phyloP scores from a whole-genome alignment of 495 filamentous ascomycete genomes.

The Melanomma pulvis-pyrius region DNA sequence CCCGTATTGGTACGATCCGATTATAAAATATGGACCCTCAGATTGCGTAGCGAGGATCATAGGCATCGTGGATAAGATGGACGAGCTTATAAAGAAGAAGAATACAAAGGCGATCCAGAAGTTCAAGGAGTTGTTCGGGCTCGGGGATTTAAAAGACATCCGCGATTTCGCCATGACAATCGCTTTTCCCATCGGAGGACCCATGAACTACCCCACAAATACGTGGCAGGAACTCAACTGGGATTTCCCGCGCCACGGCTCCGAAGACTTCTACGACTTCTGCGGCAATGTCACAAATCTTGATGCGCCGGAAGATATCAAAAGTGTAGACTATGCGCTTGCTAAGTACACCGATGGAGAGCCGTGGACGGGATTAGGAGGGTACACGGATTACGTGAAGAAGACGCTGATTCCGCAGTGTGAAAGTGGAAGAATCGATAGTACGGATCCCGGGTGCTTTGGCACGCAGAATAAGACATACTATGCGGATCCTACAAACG shows the following conservation, averaged over 20 bases:
- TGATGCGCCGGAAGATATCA: conserved; percentile 48
- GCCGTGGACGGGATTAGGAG: conserved; percentile 53
- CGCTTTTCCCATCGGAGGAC: conserved; percentile 43
- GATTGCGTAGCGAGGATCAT: conserved; percentile 61
- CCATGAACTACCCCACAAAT: conserved; percentile 51
- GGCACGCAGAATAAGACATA: conserved; percentile 49
- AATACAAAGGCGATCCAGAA: conserved; percentile 50
- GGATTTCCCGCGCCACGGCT: conserved; percentile 40
- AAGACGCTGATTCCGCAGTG: conserved; percentile 48
- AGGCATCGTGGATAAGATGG: conserved; percentile 65
- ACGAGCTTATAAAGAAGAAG: conserved; percentile 54
- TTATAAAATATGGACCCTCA: conserved; percentile 59
- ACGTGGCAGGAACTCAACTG: conserved; percentile 58
- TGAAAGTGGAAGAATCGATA: conserved; percentile 48
- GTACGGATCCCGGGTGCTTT: conserved; percentile 46
- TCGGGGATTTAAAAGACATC: conserved; percentile 58
- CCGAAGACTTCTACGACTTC: conserved; percentile 54
- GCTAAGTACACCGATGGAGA: conserved; percentile 52
- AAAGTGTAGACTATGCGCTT: conserved; percentile 48
- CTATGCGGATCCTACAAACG: conserved; percentile 49
- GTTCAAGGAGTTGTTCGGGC: conserved; percentile 63
- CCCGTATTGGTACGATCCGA: conserved; percentile 70
- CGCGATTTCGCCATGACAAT: conserved; percentile 60
- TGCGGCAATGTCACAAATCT: conserved; percentile 55
- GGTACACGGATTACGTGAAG: conserved; percentile 54